Conservation (phyloP, 1,139 yeast genomes). For the Suhomyces panamericanus region DNA sequence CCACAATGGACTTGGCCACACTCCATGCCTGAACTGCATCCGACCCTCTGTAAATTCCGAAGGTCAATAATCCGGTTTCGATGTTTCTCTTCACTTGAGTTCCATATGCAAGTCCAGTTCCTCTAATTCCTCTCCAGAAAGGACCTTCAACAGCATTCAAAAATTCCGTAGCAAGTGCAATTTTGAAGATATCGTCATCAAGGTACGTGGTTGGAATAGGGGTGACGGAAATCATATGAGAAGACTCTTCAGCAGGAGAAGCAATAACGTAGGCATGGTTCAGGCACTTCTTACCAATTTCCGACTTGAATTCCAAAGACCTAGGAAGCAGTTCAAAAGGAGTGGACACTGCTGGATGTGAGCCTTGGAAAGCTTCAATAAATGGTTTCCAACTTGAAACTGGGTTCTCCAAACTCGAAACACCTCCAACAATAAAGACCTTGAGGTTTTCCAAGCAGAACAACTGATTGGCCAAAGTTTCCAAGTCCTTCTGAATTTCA, state of each 20-base stretch:
- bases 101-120: slow-evolving; percentile 94
- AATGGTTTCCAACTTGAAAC: slow-evolving; percentile 63
- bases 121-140: slow-evolving; percentile 94
- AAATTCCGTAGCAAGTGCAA: slow-evolving; percentile 74
- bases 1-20: slow-evolving; percentile 68
- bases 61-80: slow-evolving; percentile 69
- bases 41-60: slow-evolving; percentile 77
- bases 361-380: slow-evolving; percentile 21
- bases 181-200: slow-evolving; percentile 67
- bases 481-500: slow-evolving; percentile 53
- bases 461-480: slow-evolving; percentile 54
- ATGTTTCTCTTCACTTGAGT: slow-evolving; percentile 59
- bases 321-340: slow-evolving; percentile 48
- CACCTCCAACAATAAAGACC: slow-evolving; percentile 70
- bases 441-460: slow-evolving; percentile 64
- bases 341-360: slow-evolving; percentile 8
- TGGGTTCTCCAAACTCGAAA: slow-evolving; percentile 50
- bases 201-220: slow-evolving; percentile 64
- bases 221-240: slow-evolving; percentile 66
- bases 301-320: slow-evolving; percentile 54
- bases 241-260: slow-evolving; percentile 85
- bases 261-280: slow-evolving; percentile 63
- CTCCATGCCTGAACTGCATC: slow-evolving; percentile 74
- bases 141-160: slow-evolving; percentile 94
- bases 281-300: slow-evolving; percentile 54